These are phyloP conservation scores for Jaltomata sinuosa DNA, from an alignment of 257 asterid species.

Conservation along the genomic window DNA sequence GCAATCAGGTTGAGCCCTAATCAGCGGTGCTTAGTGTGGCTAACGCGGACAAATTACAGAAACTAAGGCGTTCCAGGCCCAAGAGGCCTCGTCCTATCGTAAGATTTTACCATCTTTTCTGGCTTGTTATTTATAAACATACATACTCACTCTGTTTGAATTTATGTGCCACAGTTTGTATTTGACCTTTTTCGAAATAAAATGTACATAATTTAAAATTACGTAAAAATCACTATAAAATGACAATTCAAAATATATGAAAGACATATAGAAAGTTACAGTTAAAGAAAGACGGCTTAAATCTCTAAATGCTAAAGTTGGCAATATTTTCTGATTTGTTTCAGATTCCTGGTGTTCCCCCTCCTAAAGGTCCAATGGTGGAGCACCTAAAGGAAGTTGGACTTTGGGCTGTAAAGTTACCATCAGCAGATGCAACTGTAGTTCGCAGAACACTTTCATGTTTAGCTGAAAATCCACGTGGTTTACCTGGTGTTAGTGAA, in stretches of 20 bases:
- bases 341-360: conserved; percentile 76
- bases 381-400: conserved; percentile 62
- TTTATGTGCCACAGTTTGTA: no score
- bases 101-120: not conserved
- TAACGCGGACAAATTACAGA: conserved; percentile 38
- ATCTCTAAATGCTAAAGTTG: no score
- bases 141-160: no score
- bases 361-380: conserved; percentile 35
- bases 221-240: no score
- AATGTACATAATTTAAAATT: no score
- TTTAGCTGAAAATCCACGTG: conserved; percentile 46
- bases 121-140: no score
- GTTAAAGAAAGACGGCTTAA: no score
- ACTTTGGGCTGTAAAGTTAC: conserved; percentile 68
- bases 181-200: no score
- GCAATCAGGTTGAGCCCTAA: conserved; percentile 60
- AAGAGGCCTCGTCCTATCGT: conserved; percentile 58
- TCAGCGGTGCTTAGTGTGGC: conserved; percentile 86
- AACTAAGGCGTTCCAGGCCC: conserved; percentile 57
- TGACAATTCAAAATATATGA: no score
- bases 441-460: conserved; percentile 59
- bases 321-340: not conserved
- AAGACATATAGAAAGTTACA: no score
- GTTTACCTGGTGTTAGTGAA: conserved; percentile 58
- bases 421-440: conserved; percentile 69